A percentile compares a stretch with the other conserved stretches of the same genome.
phyloP scores from a whole-genome alignment of 768 basidiomycete genomes.

The Russula emetica region DNA sequence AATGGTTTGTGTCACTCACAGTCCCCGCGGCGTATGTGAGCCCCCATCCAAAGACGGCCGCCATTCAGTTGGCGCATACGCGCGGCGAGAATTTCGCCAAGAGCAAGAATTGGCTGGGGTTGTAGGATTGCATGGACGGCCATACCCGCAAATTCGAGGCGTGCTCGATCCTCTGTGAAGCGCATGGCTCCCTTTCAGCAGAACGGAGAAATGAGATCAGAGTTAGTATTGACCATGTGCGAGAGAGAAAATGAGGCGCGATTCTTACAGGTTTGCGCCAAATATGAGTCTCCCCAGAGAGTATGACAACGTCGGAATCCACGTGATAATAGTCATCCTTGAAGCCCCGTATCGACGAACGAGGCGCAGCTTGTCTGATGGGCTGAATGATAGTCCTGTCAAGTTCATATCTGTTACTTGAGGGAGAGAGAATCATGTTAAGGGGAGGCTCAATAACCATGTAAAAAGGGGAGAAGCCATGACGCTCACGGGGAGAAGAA shows the following conservation, averaged over 20 bases:
- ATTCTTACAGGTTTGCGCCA: conserved; percentile 39
- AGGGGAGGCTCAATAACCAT: not conserved
- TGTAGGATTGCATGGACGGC: conserved; percentile 9
- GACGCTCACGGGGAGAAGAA: conserved; percentile 39
- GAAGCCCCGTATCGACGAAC: conserved; percentile 39
- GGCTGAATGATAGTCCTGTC: conserved; percentile 42
- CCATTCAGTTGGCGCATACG: conserved; percentile 35
- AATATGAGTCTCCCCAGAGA: conserved; percentile 41
- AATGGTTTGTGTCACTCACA: conserved; percentile 32
- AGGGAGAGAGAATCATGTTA: not conserved
- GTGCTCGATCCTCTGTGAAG: conserved; percentile 13
- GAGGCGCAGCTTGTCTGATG: conserved; percentile 37
- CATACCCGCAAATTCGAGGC: conserved; percentile 11
- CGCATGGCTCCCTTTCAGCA: conserved; percentile 20
- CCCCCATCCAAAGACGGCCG: conserved; percentile 41
- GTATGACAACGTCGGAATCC: conserved; percentile 38
- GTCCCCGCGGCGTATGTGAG: conserved; percentile 45
- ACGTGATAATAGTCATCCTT: conserved; percentile 38
- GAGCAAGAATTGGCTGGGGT: conserved; percentile 28
- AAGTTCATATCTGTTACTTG: conserved; percentile 36
- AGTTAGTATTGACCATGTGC: not conserved
- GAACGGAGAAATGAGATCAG: not conserved
- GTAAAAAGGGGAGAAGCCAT: not conserved
- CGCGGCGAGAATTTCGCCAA: conserved; percentile 34
- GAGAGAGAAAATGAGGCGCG: not conserved